A percentile compares a stretch with the other conserved stretches of the same genome.
Evolutionary conservation across 2,329 filamentous ascomycete species (phyloP).

Genomic region (Echinosphaeria canescens): DNA sequence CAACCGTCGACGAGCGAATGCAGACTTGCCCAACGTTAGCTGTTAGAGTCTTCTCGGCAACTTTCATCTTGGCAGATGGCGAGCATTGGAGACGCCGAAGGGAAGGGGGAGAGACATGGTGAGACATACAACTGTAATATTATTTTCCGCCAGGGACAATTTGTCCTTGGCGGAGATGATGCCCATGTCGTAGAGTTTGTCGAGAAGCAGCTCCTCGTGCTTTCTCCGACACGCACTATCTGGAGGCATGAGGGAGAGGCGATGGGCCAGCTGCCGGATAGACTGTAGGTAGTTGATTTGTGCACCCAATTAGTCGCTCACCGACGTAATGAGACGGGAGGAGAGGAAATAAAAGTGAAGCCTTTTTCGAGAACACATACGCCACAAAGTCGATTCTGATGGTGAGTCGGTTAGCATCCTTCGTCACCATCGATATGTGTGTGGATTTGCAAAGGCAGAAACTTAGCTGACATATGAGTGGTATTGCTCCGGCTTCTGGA

Average conservation of each 20-base stretch:
- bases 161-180: conserved; percentile 57
- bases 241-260: conserved; percentile 63
- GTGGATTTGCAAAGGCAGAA: too few relatives aligned
- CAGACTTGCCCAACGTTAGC: too few relatives aligned
- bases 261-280: conserved; percentile 78
- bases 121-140: conserved; percentile 78
- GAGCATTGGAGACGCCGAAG: too few relatives aligned
- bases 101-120: too few relatives aligned
- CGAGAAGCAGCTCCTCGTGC: conserved; percentile 69
- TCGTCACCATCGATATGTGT: too few relatives aligned
- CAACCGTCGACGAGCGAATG: conserved; percentile 65
- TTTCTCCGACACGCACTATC: conserved; percentile 59
- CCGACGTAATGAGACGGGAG: background rate
- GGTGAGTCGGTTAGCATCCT: too few relatives aligned
- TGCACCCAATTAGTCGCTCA: too few relatives aligned
- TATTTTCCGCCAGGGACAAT: conserved; percentile 68
- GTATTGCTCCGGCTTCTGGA: conserved; percentile 80
- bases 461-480: too few relatives aligned
- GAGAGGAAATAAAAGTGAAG: conserved; percentile 9
- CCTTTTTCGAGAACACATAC: too few relatives aligned
- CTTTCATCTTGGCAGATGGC: too few relatives aligned
- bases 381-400: conserved; percentile 45
- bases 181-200: conserved; percentile 88
- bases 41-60: too few relatives aligned
- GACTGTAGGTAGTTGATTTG: too few relatives aligned